Evolutionary conservation across 306 rosid species (phyloP).

Genomic region (Pyrus bretschneideri): DNA sequence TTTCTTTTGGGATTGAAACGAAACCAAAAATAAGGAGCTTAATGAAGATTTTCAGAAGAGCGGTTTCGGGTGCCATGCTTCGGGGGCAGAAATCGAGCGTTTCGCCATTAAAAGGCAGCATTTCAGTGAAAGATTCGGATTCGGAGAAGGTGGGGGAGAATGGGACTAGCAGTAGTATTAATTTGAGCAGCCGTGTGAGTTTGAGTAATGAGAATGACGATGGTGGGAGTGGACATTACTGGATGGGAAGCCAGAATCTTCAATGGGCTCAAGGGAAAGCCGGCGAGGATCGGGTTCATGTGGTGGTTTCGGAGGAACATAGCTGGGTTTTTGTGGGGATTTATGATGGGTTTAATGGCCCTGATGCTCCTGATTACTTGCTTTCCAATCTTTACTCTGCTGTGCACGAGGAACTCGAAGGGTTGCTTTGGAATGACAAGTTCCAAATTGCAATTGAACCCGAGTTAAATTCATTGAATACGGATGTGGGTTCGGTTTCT

Average conservation of each 20-base stretch:
- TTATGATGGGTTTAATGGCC: constrained; percentile 89
- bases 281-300: constrained; percentile 78
- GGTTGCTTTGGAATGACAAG: constrained; percentile 34
- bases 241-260: constrained; percentile 34
- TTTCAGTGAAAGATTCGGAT: constrained; percentile 15
- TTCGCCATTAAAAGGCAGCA: constrained; percentile 11
- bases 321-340: constrained; percentile 87
- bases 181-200: constrained; percentile 28
- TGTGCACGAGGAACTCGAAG: constrained; percentile 49
- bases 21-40: constrained; percentile 20
- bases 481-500: neutral
- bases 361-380: constrained; percentile 83
- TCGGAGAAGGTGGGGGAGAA: constrained; percentile 24
- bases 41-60: constrained; percentile 30
- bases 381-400: constrained; percentile 49
- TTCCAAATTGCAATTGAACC: neutral
- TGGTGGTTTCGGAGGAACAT: constrained; percentile 65
- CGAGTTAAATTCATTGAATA: constrained; percentile 3
- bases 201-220: constrained; percentile 15
- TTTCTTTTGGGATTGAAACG: neutral
- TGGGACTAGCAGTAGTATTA: constrained; percentile 18
- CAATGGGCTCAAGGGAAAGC: constrained; percentile 92
- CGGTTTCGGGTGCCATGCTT: constrained; percentile 13
- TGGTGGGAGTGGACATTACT: constrained; percentile 12
- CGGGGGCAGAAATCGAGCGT: constrained; percentile 15